Conservation (phyloP, 1,284 basidiomycete species). For the Trametes versicolor region DNA sequence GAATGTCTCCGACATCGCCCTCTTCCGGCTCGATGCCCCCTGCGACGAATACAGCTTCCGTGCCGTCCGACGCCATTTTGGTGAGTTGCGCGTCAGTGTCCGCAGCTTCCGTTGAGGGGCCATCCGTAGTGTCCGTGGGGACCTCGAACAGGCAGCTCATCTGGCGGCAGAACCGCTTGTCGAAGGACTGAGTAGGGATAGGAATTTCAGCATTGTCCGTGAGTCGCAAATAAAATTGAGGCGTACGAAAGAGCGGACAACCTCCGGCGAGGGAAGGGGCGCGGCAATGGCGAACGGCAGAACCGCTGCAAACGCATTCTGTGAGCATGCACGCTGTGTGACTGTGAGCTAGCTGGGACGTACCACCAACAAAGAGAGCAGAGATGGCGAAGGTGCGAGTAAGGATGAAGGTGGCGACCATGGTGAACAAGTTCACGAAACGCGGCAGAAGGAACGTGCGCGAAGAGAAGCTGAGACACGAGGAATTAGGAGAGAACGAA, state of each 20-base stretch:
- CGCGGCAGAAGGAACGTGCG: not conserved
- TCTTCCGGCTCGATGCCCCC: not conserved
- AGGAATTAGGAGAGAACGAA: not conserved
- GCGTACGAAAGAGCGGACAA: conserved; percentile 1
- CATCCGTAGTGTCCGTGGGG: not conserved
- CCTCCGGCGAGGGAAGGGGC: not conserved
- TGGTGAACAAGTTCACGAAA: not conserved
- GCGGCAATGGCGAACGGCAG: not conserved
- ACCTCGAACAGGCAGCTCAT: conserved; percentile 24
- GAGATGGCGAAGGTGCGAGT: conserved; percentile 37
- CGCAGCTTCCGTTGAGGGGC: not conserved
- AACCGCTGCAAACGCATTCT: not conserved
- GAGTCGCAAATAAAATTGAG: not conserved
- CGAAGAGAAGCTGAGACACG: not conserved
- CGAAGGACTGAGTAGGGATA: conserved; percentile 1
- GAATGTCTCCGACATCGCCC: not conserved
- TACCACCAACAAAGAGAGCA: conserved; percentile 34
- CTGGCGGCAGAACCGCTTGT: conserved; percentile 12
- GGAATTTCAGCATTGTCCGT: not conserved
- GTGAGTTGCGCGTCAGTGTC: not conserved
- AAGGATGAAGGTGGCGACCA: conserved; percentile 35
- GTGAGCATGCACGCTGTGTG: not conserved
- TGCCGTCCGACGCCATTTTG: not conserved
- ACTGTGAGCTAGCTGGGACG: not conserved
- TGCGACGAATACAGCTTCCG: not conserved